phyloP scores from a whole-genome alignment of 805 yeast species.

The Candida koratica region DNA sequence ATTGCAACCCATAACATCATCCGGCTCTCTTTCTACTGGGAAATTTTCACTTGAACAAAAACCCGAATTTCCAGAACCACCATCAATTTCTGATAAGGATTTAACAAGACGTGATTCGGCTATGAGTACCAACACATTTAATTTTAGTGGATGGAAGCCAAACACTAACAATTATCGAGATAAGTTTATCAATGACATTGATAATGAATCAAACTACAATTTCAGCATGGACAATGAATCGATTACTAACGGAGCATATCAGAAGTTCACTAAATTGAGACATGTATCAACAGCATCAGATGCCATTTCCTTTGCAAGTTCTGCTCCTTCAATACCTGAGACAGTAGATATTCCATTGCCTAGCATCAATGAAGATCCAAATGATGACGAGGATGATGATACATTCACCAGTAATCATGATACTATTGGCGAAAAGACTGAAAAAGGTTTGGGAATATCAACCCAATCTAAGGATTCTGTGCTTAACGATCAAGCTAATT shows the following conservation, averaged over 20 bases:
- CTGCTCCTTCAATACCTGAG: slow-evolving; percentile 35
- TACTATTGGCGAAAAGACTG: slow-evolving; percentile 8
- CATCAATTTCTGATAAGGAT: slow-evolving; percentile 12
- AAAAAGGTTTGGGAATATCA: slow-evolving; percentile 12
- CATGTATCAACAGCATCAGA: slow-evolving; percentile 19
- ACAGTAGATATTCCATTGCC: slow-evolving; percentile 39
- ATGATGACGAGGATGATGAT: slow-evolving; percentile 18
- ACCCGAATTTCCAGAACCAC: slow-evolving; percentile 15
- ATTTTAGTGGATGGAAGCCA: slow-evolving; percentile 57
- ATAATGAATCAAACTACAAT: slow-evolving; percentile 33
- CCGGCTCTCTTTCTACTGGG: slow-evolving; percentile 30
- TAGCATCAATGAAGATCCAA: slow-evolving; percentile 31
- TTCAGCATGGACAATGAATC: slow-evolving; percentile 20
- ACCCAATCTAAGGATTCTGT: slow-evolving; percentile 22
- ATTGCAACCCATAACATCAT: slow-evolving; percentile 22
- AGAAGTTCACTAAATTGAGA: slow-evolving; percentile 30
- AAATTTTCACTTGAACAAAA: slow-evolving; percentile 20
- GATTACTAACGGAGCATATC: slow-evolving; percentile 19
- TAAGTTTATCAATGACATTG: slow-evolving; percentile 44
- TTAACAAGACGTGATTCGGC: slow-evolving; percentile 32
- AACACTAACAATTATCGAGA: slow-evolving; percentile 49
- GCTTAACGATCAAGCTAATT: slow-evolving; percentile 20
- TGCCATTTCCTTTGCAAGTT: slow-evolving; percentile 21
- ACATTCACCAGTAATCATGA: slow-evolving; percentile 13
- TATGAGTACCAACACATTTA: slow-evolving; percentile 34